phyloP scores from a whole-genome alignment of 2,329 filamentous ascomycete species.

The Penicillium sp. region DNA sequence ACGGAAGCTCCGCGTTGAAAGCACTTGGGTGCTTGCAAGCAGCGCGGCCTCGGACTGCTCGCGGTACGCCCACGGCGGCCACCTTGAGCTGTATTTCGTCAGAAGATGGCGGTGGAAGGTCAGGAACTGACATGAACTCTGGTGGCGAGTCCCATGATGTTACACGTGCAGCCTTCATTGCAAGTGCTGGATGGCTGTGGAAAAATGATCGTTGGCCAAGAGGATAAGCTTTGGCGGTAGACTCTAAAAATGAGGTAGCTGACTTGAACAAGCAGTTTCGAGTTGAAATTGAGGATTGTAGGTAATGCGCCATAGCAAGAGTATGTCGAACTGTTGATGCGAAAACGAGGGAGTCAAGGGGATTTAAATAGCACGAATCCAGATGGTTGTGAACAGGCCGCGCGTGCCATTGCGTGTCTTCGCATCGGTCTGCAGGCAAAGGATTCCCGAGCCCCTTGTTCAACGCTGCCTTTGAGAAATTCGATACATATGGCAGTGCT shows the following conservation, averaged over 20 bases:
- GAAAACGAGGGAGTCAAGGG: too few relatives aligned
- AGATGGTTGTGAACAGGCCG: too few relatives aligned
- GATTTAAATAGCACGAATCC: too few relatives aligned
- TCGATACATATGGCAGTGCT: too few relatives aligned
- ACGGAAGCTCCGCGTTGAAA: neutral
- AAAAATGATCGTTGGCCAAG: neutral
- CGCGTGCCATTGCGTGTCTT: too few relatives aligned
- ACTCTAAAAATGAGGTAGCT: neutral
- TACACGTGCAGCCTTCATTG: neutral
- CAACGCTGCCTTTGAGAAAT: too few relatives aligned
- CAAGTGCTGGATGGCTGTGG: neutral
- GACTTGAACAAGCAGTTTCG: neutral
- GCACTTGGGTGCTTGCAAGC: neutral
- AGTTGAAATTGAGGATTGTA: neutral
- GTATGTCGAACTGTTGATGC: too few relatives aligned
- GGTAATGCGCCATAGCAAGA: too few relatives aligned
- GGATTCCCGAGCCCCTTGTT: too few relatives aligned
- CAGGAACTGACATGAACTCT: neutral
- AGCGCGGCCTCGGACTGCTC: neutral
- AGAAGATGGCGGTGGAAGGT: neutral
- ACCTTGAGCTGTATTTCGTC: neutral
- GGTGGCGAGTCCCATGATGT: neutral
- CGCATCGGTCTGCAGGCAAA: too few relatives aligned
- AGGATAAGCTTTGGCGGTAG: neutral
- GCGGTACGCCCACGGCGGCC: neutral